Percentiles rank a stretch among this genome's conserved stretches.
phyloP scores from a whole-genome alignment of 208 protist genomes.

The Lotmaria passim region DNA sequence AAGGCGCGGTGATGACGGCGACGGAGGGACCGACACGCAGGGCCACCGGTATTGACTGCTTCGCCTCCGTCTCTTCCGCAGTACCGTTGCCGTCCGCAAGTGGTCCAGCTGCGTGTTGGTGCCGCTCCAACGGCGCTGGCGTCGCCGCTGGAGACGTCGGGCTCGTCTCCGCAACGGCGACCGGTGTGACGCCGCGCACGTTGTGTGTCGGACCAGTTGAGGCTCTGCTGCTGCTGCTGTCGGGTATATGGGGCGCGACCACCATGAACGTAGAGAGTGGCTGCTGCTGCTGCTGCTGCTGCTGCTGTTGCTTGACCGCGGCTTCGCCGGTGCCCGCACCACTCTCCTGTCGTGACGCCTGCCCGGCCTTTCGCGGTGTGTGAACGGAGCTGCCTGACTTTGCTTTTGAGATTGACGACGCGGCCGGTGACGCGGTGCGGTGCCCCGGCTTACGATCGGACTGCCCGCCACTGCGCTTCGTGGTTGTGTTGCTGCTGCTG shows the following conservation, averaged over 20 bases:
- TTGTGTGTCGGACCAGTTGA: not conserved
- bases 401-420: not conserved
- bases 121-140: too few relatives aligned
- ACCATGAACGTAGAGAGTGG: not conserved
- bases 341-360: not conserved
- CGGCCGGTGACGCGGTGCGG: constrained; percentile 4
- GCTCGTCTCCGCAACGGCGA: not conserved
- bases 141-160: not conserved
- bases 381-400: constrained; percentile 1
- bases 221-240: not conserved
- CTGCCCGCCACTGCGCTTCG: not conserved
- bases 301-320: not conserved
- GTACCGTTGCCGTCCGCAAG: not conserved
- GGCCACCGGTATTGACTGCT: not conserved
- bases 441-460: not conserved
- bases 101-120: not conserved
- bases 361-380: constrained; percentile 8
- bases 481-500: too few relatives aligned
- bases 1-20: not conserved
- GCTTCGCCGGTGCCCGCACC: not conserved
- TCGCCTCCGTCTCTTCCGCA: too few relatives aligned
- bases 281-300: too few relatives aligned
- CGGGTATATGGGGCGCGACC: not conserved
- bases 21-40: not conserved
- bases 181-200: not conserved